A percentile compares a stretch with the other conserved stretches of the same genome.
phyloP scores from a whole-genome alignment of 441 rosid genomes.

The Mallotus japonicus region DNA sequence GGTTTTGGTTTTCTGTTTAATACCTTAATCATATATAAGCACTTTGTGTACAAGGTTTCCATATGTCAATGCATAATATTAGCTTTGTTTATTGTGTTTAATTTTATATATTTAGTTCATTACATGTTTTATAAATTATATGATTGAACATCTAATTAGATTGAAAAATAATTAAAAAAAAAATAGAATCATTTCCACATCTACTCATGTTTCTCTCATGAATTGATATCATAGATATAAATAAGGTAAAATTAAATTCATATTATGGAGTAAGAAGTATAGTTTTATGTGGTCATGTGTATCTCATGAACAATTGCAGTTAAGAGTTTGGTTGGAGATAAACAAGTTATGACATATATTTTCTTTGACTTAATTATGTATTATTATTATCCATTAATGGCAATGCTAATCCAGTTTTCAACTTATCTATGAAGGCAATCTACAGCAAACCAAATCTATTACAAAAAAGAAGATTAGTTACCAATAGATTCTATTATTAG shows the following conservation, averaged over 20 bases:
- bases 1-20: neutral
- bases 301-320: conserved; percentile 11
- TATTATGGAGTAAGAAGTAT: neutral
- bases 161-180: too few relatives aligned
- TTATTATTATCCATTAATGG: neutral
- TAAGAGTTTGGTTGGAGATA: conserved; percentile 7
- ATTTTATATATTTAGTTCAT: neutral
- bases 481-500: neutral
- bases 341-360: neutral
- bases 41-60: neutral
- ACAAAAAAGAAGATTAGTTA: neutral
- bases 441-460: neutral
- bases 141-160: neutral
- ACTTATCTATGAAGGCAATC: neutral
- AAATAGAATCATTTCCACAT: too few relatives aligned
- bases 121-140: neutral
- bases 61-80: neutral
- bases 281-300: conserved; percentile 5
- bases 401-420: neutral
- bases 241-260: neutral
- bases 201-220: conserved; percentile 13
- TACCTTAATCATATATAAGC: neutral
- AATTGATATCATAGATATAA: neutral
- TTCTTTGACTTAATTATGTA: neutral
- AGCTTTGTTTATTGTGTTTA: neutral